A percentile compares a stretch with the other conserved stretches of the same genome.
Conservation (phyloP, 2,329 filamentous ascomycete genomes). For the Raffaelea ambrosiae region DNA sequence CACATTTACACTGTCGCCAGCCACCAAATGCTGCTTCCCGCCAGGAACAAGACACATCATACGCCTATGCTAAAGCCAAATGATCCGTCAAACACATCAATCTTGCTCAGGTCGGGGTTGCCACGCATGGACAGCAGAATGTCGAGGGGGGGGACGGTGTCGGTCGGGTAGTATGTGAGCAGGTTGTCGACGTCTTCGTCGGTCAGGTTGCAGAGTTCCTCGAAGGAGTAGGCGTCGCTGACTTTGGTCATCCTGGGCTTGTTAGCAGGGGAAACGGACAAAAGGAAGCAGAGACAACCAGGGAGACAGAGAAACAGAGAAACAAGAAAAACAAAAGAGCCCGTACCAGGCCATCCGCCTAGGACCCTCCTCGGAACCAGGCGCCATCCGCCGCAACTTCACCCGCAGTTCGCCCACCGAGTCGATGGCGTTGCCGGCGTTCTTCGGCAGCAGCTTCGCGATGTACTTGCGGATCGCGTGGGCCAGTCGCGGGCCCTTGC, state of each 20-base stretch:
- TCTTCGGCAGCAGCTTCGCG: constrained; percentile 63
- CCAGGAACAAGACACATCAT: constrained; percentile 6
- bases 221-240: constrained; percentile 77
- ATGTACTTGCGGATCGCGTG: constrained; percentile 80
- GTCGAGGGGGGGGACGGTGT: constrained; percentile 47
- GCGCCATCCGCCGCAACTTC: constrained; percentile 71
- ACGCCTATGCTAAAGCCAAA: constrained; percentile 49
- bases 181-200: constrained; percentile 79
- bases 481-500: constrained; percentile 85
- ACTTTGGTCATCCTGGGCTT: constrained; percentile 74
- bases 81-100: constrained; percentile 51
- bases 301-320: background rate
- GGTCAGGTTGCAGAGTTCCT: constrained; percentile 74
- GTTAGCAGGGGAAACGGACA: constrained; percentile 18
- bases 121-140: constrained; percentile 47
- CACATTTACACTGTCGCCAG: too few relatives aligned
- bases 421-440: constrained; percentile 78
- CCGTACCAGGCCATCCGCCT: constrained; percentile 84
- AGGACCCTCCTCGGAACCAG: constrained; percentile 62
- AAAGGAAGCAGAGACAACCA: background rate
- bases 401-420: constrained; percentile 72
- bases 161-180: constrained; percentile 60
- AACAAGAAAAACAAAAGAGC: background rate
- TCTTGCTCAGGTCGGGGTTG: constrained; percentile 31
- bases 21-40: too few relatives aligned